phyloP scores from a whole-genome alignment of 2,329 filamentous ascomycete genomes.

The Colletotrichum musae region DNA sequence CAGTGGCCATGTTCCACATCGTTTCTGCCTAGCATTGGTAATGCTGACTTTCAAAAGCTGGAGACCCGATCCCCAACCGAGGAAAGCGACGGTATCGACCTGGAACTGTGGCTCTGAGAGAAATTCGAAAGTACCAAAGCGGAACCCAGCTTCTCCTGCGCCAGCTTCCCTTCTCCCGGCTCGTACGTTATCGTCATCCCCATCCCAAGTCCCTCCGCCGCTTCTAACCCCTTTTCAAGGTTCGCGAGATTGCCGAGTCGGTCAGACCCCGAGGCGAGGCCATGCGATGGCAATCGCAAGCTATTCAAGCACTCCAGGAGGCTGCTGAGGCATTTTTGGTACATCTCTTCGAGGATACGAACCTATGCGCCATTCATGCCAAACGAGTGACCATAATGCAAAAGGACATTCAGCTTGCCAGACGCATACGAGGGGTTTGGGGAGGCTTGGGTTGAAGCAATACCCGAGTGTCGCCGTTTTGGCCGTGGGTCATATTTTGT shows the following conservation, averaged over 20 bases:
- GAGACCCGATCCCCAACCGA: constrained; percentile 77
- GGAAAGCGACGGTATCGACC: constrained; percentile 78
- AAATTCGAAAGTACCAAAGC: constrained; percentile 93
- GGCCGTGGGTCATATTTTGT: background rate
- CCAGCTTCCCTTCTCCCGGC: constrained; percentile 84
- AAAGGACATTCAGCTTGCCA: constrained; percentile 95
- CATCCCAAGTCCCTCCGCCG: background rate
- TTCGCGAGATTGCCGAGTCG: constrained; percentile 80
- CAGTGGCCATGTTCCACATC: constrained; percentile 18
- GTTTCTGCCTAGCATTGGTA: constrained; percentile 5
- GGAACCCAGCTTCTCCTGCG: constrained; percentile 88
- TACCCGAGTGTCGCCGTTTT: background rate
- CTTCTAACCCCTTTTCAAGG: constrained; percentile 52
- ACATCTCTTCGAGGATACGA: constrained; percentile 96
- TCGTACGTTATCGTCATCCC: constrained; percentile 62
- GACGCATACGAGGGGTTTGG: constrained; percentile 84
- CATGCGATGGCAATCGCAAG: constrained; percentile 96
- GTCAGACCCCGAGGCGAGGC: constrained; percentile 75
- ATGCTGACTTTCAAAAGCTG: constrained; percentile 63
- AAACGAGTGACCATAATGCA: constrained; percentile 98
- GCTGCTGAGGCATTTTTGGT: constrained; percentile 96
- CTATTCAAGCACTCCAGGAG: constrained; percentile 93
- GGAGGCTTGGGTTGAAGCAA: constrained; percentile 71
- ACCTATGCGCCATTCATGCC: constrained; percentile 96
- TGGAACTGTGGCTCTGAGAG: constrained; percentile 88